Base-by-base conservation (phyloP, 306 rosid genomes). In the Spatholobus suberectus region DNA sequence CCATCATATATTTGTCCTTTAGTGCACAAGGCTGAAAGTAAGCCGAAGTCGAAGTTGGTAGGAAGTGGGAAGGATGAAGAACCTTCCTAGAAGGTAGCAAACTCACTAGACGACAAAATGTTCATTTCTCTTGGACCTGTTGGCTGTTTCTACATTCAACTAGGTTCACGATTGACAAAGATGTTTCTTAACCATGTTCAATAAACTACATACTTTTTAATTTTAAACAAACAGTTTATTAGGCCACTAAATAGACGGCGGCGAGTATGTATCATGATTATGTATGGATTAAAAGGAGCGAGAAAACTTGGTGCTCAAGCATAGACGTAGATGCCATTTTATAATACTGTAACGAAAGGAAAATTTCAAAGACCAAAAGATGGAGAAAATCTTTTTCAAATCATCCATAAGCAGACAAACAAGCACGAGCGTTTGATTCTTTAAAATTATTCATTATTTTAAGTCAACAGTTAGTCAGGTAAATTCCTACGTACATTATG, bases 111-210 rank as follows among this genome's bases (percentile, higher is more conserved):
- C 18, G 5, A 40, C 24, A 74, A 59, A 46, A 78, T 81, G 84
- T 86, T 85, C 84, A 89, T 83, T 90, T 88, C 86, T 89, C 80
- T 47, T 86, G 86, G 90, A 85, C 89, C 24, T 35, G 52, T 20
- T 40, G 20, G 69, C 26, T 7, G 26, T 1, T 24, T 8, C 69
- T 54, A 26, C 62, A 2, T 69, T 7, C 40, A 62, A 82, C 49
- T 62, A 32, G 13, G 43, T 57, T 70, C 32, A 75, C 37, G 43
- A 54, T 5, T 65, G 86, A 87, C 79, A 72, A 35, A 24, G 85
- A 88, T n/a, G 75, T 85, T 78, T 84, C 49, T 58, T 73, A 29
- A 63, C 81, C 66, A 79, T 43, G 58, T 79, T 84, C 81, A 54
- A 65, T 63, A 73, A 62, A 52, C 43, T 71, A 37, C 9, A 13